Evolutionary conservation across 1,139 yeast species (phyloP).

Genomic region (Diutina sp.): DNA sequence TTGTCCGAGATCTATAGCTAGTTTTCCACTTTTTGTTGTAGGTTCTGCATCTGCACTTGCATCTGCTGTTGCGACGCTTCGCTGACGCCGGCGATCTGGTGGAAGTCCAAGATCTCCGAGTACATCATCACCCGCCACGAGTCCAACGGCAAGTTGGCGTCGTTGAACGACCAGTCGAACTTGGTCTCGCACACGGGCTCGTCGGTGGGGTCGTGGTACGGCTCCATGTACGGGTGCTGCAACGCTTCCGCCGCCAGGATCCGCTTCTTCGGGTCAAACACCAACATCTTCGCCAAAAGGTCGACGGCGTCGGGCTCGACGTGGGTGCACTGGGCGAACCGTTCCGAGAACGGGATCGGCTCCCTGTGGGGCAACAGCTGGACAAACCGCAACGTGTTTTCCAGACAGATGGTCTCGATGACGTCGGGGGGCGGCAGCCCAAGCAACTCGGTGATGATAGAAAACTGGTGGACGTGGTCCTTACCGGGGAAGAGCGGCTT

Average conservation of each 20-base stretch:
- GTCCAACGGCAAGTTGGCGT: conserved; percentile 94
- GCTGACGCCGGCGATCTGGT: conserved; percentile 25
- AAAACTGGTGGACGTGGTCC: conserved; percentile 96
- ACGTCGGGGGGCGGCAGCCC: conserved; percentile 97
- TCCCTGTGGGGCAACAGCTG: conserved; percentile 88
- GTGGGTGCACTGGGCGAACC: conserved; percentile 54
- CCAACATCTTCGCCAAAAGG: conserved; percentile 76
- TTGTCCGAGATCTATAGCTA: background rate
- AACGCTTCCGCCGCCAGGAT: conserved; percentile 87
- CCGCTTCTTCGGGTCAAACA: conserved; percentile 89
- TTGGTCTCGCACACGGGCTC: conserved; percentile 90
- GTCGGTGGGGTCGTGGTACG: conserved; percentile 97
- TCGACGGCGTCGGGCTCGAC: conserved; percentile 92
- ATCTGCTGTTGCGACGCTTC: background rate
- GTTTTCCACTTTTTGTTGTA: background rate
- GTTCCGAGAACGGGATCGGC: conserved; percentile 74
- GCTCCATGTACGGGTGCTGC: conserved; percentile 84
- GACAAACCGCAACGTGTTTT: conserved; percentile 87
- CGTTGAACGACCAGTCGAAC: conserved; percentile 97
- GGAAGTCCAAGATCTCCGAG: conserved; percentile 91
- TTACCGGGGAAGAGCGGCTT: conserved; percentile 97
- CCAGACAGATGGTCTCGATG: conserved; percentile 90
- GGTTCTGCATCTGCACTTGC: background rate
- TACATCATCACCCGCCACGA: conserved; percentile 99
- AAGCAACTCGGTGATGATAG: conserved; percentile 86